Percentiles rank a stretch among this genome's conserved stretches.
Evolutionary conservation across 2,329 filamentous ascomycete genomes (phyloP).

Genomic region (Karstenula rhodostoma): DNA sequence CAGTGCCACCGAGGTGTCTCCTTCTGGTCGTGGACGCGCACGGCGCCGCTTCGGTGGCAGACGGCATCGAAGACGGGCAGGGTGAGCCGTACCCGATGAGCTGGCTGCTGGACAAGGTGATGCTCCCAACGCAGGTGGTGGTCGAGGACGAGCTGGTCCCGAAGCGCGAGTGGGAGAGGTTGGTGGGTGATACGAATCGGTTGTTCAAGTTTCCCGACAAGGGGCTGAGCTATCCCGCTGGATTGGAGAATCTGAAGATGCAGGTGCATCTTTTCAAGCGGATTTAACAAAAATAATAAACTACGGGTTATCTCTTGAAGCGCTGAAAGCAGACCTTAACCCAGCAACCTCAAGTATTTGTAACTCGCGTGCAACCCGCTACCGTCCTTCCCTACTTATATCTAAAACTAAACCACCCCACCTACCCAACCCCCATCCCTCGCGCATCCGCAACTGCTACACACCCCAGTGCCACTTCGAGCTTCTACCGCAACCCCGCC

Average conservation of each 20-base stretch:
- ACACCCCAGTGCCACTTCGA: too few species aligned
- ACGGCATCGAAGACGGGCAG: not conserved
- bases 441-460: too few species aligned
- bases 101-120: not conserved
- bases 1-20: not conserved
- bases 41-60: not conserved
- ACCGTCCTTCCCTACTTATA: too few species aligned
- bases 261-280: not conserved
- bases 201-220: not conserved
- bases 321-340: too few species aligned
- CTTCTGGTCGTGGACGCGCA: not conserved
- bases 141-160: not conserved
- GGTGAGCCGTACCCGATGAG: not conserved
- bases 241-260: not conserved
- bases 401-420: too few species aligned
- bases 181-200: not conserved
- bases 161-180: not conserved
- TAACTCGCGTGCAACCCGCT: too few species aligned
- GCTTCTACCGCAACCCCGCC: too few species aligned
- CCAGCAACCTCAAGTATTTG: too few species aligned
- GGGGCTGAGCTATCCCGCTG: not conserved
- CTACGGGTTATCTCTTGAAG: too few species aligned
- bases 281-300: conserved; percentile 13
- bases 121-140: not conserved
- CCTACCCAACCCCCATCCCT: too few species aligned